phyloP scores from a whole-genome alignment of 2,329 filamentous ascomycete genomes.

The Cladobotryum protrusum region DNA sequence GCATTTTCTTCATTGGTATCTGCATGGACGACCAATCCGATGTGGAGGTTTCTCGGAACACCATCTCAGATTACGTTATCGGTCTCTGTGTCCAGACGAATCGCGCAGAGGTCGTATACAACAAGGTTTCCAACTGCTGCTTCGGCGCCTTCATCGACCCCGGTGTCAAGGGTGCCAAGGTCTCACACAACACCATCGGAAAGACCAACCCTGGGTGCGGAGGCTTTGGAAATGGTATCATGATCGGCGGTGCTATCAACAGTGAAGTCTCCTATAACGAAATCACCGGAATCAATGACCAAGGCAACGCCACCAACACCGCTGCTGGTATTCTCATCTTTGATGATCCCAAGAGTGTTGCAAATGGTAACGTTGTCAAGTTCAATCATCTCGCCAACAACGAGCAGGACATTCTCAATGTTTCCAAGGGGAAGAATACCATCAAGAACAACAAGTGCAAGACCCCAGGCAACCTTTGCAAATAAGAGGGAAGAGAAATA shows the following conservation, averaged over 20 bases:
- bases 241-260: slow-evolving; percentile 22
- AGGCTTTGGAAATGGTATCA: no score
- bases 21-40: no score
- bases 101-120: slow-evolving; percentile 25
- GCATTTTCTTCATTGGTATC: no score
- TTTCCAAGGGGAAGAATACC: background rate
- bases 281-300: background rate
- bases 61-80: no score
- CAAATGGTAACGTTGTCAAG: no score
- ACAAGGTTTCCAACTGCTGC: slow-evolving; percentile 26
- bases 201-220: no score
- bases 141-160: slow-evolving; percentile 29
- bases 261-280: slow-evolving; percentile 2
- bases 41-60: no score
- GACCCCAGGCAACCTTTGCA: background rate
- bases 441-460: background rate
- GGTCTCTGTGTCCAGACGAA: slow-evolving; percentile 31
- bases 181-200: slow-evolving; percentile 21
- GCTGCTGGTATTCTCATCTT: background rate
- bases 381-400: background rate
- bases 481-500: no score
- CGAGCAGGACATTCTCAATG: background rate
- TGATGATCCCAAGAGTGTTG: no score
- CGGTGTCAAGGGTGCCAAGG: slow-evolving; percentile 20
- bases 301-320: background rate